Evolutionary conservation across 2,329 filamentous ascomycete genomes (phyloP).

Genomic region (Aureobasidium sp.): DNA sequence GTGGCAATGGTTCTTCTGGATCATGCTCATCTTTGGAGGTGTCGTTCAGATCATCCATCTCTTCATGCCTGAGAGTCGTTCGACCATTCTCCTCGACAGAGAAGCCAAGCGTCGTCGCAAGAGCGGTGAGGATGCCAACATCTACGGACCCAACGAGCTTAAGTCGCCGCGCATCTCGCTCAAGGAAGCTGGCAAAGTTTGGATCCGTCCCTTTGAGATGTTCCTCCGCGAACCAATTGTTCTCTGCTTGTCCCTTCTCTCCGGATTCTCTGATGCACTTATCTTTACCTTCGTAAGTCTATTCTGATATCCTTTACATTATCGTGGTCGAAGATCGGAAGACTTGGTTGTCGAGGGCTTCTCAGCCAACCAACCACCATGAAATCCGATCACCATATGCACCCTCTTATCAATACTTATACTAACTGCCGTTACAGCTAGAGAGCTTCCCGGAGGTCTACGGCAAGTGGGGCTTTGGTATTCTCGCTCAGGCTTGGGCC

Average conservation of each 20-base stretch:
- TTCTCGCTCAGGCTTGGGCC: constrained; percentile 47
- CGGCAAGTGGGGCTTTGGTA: constrained; percentile 49
- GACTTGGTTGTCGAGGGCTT: no score
- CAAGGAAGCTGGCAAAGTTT: constrained; percentile 39
- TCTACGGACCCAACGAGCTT: constrained; percentile 68
- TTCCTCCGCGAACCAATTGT: constrained; percentile 69
- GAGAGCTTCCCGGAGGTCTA: constrained; percentile 63
- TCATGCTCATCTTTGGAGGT: constrained; percentile 70
- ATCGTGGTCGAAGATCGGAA: no score
- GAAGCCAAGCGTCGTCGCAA: constrained; percentile 65
- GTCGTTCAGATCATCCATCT: constrained; percentile 51
- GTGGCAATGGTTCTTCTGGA: constrained; percentile 78
- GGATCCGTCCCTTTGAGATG: constrained; percentile 60
- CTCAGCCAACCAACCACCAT: no score
- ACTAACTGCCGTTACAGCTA: no score
- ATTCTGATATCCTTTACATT: no score
- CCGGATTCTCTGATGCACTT: constrained; percentile 63
- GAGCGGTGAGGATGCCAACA: constrained; percentile 41
- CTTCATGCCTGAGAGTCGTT: constrained; percentile 68
- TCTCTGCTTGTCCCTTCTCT: constrained; percentile 58
- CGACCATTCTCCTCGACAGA: constrained; percentile 69
- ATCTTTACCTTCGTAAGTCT: constrained; percentile 77
- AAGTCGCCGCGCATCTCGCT: constrained; percentile 28
- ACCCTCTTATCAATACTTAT: no score
- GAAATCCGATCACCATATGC: no score